Base-by-base conservation (phyloP, 169 alveolate species). In the Plasmodium berghei region DNA sequence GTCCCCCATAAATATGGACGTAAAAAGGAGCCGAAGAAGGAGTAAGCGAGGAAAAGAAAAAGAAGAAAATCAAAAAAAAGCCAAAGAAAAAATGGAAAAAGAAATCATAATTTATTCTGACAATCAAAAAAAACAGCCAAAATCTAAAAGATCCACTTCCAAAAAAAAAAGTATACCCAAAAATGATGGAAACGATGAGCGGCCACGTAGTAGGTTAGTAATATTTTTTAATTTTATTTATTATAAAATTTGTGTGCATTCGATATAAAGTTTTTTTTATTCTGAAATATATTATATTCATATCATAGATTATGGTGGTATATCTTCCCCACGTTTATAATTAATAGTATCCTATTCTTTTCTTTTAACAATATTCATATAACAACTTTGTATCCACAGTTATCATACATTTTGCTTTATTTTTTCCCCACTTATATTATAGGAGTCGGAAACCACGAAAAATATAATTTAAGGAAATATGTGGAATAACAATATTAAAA, bases 1-100 rank as follows among this genome's bases (percentile, higher is more conserved):
- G 8, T 34, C 42, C 4, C 3, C 42, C 5, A 34, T 5, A 1
- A 70, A 22, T 20, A 70, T 14, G n/a, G 28, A 66, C 16, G 45
- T 14, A 74, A 58, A 66, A 46, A 74, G 48, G 22, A 55, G 12
- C 54, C 26, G 22, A 28, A 26, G 56, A 52, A 18, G 42, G 22
- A 26, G 12, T 16, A 34, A 55, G 34, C 18, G 55, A 45, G 42
- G 71, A 62, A 46, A 74, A 74, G 20, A 61, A 61, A 6, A 74
- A 61, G 9, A 66, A 2, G 20, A 61, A 9, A 46, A n/a, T 61
- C 34, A 61, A 46, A 2, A 63, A 61, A 48, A 73, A 73, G 46
- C 22, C 59, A 52, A 73, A 58, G 34, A 45, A 8, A 6, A 66
- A 40, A 66, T 52, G n/a, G 49, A 70, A 49, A 48, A 52, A 49